Evolutionary conservation across 768 basidiomycete species (phyloP), one percentile per base, ranked within the genome.

Genomic region (Clavulina sp.): DNA sequence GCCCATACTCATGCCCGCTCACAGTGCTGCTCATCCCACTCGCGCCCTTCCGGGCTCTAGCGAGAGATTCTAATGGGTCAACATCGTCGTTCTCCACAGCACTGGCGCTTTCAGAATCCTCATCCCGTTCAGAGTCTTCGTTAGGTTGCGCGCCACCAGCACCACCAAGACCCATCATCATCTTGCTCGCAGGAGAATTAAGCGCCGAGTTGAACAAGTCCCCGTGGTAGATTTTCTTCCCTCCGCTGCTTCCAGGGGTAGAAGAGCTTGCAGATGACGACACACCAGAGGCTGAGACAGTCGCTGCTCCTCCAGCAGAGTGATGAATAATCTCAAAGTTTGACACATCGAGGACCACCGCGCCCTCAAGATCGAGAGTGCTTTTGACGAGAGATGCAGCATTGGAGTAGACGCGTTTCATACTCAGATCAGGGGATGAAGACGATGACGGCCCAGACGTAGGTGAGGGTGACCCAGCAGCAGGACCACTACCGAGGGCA

Each of bases 381-480:
- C 81, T 76, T 64, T 83, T 79, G 54, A 96, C 84, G 38, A 96
- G 76, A 59, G 80, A 81, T 32, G 87, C 85, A 0, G 91, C 91
- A n/a, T 78, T 79, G 55, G 84, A 79, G 59, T 93, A 96, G 6
- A 96, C 80, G 55, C 75, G 78, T 60, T 91, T 85, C 88, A 95
- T 93, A 67, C 73, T 69, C 52, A 58, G 48, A 64, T 54, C 57
- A 65, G 18, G 60, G 47, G 69, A 61, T n/a, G n/a, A n/a, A n/a
- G n/a, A n/a, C n/a, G n/a, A n/a, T n/a, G n/a, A n/a, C n/a, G n/a
- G n/a, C n/a, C n/a, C n/a, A n/a, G n/a, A n/a, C n/a, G n/a, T n/a
- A n/a, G n/a, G n/a, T n/a, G n/a, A n/a, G n/a, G n/a, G n/a, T n/a
- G n/a, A n/a, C n/a, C n/a, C n/a, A n/a, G n/a, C n/a, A n/a, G n/a